Evolutionary conservation across 2,329 filamentous ascomycete genomes (phyloP), one percentile per base, ranked within the genome.

Genomic region (Fusarium humuli): DNA sequence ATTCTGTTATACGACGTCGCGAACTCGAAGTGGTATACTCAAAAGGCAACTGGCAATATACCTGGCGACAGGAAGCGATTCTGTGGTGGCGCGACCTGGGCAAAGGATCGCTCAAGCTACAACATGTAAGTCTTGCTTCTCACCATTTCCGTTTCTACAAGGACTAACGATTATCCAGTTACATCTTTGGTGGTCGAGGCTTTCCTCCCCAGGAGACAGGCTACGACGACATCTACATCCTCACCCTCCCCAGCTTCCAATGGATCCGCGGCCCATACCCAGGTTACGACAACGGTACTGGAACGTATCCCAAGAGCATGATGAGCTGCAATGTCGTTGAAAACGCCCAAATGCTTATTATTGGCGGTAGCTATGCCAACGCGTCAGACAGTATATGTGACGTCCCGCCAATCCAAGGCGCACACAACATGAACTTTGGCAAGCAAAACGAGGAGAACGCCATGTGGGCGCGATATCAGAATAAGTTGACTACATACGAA

Each of bases 191-290:
- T 2, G 59, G 55, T 10, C 45, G 37, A 30, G 56, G 56, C 4
- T 62, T 62, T 30, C 37, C 37, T 5, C 45, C 37, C 13, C 10
- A 34, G 7, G 34, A 53, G 9, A 56, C 14, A 32, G 59, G 59
- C 7, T 62, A 52, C 11, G 56, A 60, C 6, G 56, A 62, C 23
- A 62, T 62, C 5, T 62, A 61, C 25, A 62, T 62, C 11, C 59
- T 62, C 16, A 62, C 59, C 8, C 50, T 62, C 11, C 45, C 45
- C 20, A 62, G 59, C 16, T 62, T 62, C 18, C 45, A 53, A 3
- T 62, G 45, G 59, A 62, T 62, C 4, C 29, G 59, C 8, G 59
- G 55, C 9, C 59, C 56, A 0, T 60, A 62, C 7, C 55, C 45
- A 7, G 42, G 22, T 9, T 61, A 61, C 11, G 10, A 20, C 4